These are phyloP conservation scores for Trichosporon ovoides DNA, from an alignment of 1,284 basidiomycete genomes.

Conservation along the genomic window DNA sequence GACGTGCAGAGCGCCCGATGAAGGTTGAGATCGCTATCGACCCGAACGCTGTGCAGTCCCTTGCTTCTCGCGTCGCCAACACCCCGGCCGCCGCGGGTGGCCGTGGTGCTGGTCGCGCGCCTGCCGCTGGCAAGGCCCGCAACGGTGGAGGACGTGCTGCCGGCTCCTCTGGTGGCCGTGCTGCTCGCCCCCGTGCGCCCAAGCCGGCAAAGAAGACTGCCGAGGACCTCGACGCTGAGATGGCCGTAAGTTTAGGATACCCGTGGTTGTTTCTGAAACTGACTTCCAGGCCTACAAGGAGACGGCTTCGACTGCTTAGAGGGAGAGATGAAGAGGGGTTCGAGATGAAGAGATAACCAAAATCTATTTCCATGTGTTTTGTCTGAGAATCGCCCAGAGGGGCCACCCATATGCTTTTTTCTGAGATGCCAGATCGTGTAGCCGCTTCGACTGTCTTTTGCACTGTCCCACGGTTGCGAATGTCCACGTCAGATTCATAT, in stretches of 20 bases:
- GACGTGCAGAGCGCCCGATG: constrained; percentile 80
- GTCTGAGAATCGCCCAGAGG: background rate
- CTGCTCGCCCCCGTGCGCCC: constrained; percentile 29
- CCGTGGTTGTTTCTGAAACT: background rate
- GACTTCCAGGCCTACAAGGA: constrained; percentile 36
- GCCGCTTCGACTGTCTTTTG: background rate
- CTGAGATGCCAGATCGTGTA: constrained; percentile 4
- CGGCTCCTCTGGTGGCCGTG: constrained; percentile 39
- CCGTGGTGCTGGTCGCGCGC: constrained; percentile 22
- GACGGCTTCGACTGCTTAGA: constrained; percentile 19
- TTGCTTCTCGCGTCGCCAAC: constrained; percentile 55
- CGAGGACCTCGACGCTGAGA: constrained; percentile 60
- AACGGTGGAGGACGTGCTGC: too few species aligned
- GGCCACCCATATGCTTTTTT: background rate
- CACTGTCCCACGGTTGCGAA: too few species aligned
- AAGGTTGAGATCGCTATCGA: constrained; percentile 96
- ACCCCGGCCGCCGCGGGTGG: constrained; percentile 51
- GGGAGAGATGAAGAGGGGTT: background rate
- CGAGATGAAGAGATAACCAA: background rate
- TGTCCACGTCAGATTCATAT: background rate
- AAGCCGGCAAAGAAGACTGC: constrained; percentile 53
- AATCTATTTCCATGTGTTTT: constrained; percentile 3
- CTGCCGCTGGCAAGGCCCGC: constrained; percentile 51
- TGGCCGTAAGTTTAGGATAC: constrained; percentile 57
- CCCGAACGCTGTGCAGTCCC: constrained; percentile 66